Evolutionary conservation across 306 rosid genomes (phyloP).

Genomic region (Cicer pinnatifidum): DNA sequence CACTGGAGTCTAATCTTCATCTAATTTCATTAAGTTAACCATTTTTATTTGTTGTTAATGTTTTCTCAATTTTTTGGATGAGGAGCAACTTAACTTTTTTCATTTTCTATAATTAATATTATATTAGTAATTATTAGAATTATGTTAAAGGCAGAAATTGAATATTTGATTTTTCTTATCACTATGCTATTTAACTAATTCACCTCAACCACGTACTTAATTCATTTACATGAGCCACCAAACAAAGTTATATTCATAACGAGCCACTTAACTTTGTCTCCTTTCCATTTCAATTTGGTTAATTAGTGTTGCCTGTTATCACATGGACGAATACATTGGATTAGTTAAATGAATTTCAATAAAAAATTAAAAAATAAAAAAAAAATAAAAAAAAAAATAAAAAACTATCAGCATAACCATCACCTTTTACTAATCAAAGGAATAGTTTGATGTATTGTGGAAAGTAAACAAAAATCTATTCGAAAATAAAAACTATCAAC

Average conservation of each 20-base stretch:
- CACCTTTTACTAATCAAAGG: constrained; percentile 16
- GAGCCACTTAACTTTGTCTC: constrained; percentile 1
- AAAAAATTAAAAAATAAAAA: too few relatives aligned
- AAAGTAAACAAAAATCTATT: neutral
- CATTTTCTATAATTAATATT: too few relatives aligned
- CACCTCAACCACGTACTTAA: too few relatives aligned
- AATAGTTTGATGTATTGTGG: neutral
- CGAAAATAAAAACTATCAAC: neutral
- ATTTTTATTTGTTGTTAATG: neutral
- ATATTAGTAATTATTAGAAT: too few relatives aligned
- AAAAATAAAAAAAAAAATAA: too few relatives aligned
- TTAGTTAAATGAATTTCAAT: neutral
- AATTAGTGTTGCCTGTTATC: too few relatives aligned
- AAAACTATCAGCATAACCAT: neutral
- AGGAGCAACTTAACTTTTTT: neutral
- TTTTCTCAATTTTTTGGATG: constrained; percentile 41
- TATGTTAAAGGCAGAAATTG: too few relatives aligned
- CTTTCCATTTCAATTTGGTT: neutral
- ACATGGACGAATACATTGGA: neutral
- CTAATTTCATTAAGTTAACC: constrained; percentile 29
- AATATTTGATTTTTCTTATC: too few relatives aligned
- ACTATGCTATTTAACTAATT: too few relatives aligned
- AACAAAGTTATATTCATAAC: too few relatives aligned
- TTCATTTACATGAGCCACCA: too few relatives aligned
- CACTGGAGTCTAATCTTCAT: constrained; percentile 43